These are phyloP conservation scores for Neonectria punicea DNA, from an alignment of 2,329 filamentous ascomycete genomes.

Conservation along the genomic window DNA sequence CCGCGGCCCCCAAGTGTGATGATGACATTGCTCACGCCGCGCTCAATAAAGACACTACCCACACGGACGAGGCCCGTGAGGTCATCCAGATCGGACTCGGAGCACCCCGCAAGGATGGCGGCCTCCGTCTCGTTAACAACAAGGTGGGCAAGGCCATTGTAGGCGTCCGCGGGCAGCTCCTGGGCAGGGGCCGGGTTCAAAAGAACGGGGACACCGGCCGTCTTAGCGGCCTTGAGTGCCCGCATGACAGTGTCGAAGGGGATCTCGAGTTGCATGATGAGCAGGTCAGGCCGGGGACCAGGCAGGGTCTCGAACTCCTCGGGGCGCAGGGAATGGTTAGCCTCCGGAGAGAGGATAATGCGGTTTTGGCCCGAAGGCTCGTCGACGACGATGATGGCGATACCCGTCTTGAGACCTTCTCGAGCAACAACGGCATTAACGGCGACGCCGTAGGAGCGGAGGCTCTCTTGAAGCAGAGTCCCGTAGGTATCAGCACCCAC, in stretches of 20 bases:
- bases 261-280: constrained; percentile 84
- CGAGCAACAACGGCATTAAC: constrained; percentile 61
- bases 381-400: constrained; percentile 82
- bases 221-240: constrained; percentile 63
- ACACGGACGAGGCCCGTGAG: constrained; percentile 58
- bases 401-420: constrained; percentile 67
- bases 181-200: constrained; percentile 88
- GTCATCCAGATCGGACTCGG: constrained; percentile 60
- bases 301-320: constrained; percentile 49
- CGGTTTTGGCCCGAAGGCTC: constrained; percentile 78
- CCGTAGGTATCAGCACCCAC: constrained; percentile 78
- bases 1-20: constrained; percentile 86
- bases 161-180: constrained; percentile 72
- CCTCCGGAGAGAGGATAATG: constrained; percentile 78
- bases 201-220: constrained; percentile 69
- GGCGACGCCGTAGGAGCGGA: constrained; percentile 71
- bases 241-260: constrained; percentile 72
- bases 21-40: constrained; percentile 80
- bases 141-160: constrained; percentile 76
- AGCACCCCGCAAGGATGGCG: constrained; percentile 71
- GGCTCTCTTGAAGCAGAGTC: constrained; percentile 64
- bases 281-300: constrained; percentile 63
- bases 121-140: constrained; percentile 94
- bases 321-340: constrained; percentile 66
- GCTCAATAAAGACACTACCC: constrained; percentile 69